Percentiles rank a stretch among this genome's conserved stretches.
phyloP scores from a whole-genome alignment of 768 basidiomycete genomes.

The Piloderma croceum region DNA sequence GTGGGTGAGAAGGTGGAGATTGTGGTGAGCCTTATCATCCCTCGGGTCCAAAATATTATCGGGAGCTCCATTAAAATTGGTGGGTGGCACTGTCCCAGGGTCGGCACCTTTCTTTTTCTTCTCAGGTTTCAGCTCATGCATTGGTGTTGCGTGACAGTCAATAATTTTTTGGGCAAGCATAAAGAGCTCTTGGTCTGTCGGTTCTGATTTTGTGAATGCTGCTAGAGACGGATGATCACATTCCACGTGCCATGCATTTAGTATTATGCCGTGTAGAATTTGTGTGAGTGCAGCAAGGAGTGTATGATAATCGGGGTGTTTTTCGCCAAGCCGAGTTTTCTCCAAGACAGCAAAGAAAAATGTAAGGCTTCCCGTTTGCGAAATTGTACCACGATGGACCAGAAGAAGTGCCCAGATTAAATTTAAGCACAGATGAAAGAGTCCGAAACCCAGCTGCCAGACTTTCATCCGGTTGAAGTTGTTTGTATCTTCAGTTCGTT shows the following conservation, averaged over 20 bases:
- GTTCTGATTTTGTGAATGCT: slow-evolving; percentile 13
- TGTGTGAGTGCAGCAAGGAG: slow-evolving; percentile 23
- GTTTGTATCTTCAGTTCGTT: slow-evolving; percentile 14
- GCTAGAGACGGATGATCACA: slow-evolving; percentile 5
- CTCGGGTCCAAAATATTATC: not conserved
- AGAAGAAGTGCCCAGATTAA: slow-evolving; percentile 27
- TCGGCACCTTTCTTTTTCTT: not conserved
- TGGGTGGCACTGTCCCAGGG: not conserved
- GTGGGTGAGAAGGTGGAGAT: slow-evolving; percentile 10
- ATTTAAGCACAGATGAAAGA: slow-evolving; percentile 32
- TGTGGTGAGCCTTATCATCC: slow-evolving; percentile 8
- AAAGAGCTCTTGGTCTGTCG: slow-evolving; percentile 12
- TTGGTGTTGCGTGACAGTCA: slow-evolving; percentile 6
- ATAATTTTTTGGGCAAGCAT: slow-evolving; percentile 12
- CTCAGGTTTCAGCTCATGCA: not conserved
- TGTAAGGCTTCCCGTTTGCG: slow-evolving; percentile 20
- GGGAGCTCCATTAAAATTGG: not conserved
- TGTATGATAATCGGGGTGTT: slow-evolving; percentile 32
- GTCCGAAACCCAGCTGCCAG: slow-evolving; percentile 22
- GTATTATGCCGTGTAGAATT: slow-evolving; percentile 27
- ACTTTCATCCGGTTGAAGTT: slow-evolving; percentile 18
- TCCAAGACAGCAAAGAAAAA: slow-evolving; percentile 28
- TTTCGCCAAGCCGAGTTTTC: slow-evolving; percentile 23
- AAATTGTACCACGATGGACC: slow-evolving; percentile 23
- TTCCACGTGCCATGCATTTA: slow-evolving; percentile 27